Base-by-base conservation (phyloP, 306 rosid species). In the Fragaria nilgerrensis region DNA sequence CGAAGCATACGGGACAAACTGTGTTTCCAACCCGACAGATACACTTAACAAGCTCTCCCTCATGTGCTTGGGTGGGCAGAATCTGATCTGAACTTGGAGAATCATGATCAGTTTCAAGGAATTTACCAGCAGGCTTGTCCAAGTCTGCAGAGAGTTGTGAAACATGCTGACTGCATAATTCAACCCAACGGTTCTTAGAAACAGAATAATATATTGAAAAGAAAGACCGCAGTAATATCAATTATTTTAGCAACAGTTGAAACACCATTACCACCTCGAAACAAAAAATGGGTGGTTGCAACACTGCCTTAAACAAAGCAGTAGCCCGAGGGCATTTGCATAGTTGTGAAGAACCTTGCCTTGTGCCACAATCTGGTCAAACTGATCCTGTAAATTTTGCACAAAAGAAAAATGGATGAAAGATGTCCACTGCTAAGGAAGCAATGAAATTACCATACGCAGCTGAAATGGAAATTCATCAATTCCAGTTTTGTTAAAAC, bases 261-360 rank as follows among this genome's bases (percentile, higher is more conserved):
- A 75, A 61, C 65, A 9, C 77, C 19, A 22, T 39, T 41, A 77
- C 17, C 45, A 91, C 98, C 98, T 81, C 87, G 87, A 82, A 67
- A 91, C 92, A 75, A 93, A 85, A 79, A 84, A 88, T 1, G 97
- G 98, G 81, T 93, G 98, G 86, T 89, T 91, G 84, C 98, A 93
- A 76, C 98, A 91, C 79, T 91, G 95, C 78, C 98, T 89, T 80
- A 93, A 75, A 77, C 91, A 93, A 78, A 91, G 84, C 61, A 91
- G 86, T 68, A 93, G 85, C 85, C 89, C 97, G 25, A 93, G 98
- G 85, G 91, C 86, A 75, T 81, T 85, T 0, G 92, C 94, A 82
- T 88, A 91, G 83, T 93, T 87, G 82, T 87, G 86, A 50, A 93
- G 88, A 82, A 91, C 93, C 78, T 91, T 91, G 43, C 97, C 95